Base-by-base conservation (phyloP, 208 protist species). In the Wallacemonas sp. region DNA sequence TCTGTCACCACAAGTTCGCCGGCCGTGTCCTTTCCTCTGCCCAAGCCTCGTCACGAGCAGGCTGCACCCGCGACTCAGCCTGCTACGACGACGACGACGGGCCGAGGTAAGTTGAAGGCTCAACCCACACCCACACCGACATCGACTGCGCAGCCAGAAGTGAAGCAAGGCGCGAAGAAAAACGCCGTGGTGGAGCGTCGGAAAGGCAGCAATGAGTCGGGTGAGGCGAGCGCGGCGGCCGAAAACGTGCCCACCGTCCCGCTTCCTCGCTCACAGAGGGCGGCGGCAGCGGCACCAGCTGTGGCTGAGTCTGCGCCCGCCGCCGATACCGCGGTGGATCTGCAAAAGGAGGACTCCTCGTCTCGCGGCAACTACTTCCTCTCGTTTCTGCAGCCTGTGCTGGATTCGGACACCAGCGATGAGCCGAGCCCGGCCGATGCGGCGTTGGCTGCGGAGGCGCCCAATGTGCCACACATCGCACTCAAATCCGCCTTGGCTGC, bases 11-110 rank as follows among this genome's bases (percentile, higher is more conserved):
- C 41, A 2, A 2, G 46, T 1, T 17, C 31, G 17, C 5, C 58
- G 26, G 15, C 58, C 8, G 38, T 49, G 14, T 61, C 68, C 1
- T 73, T 73, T 49, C 28, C 56, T 0, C 22, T 79, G 22, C 67
- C 68, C 14, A 70, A 73, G 49, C 62, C 49, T 26, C 45, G 67
- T 3, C 55, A 78, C 49, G 67, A 73, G 38, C 72, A 67, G 58
- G 15, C 31, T 0, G 44, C 53, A 2, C 39, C 59, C 8, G 9
- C 6, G 36, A 41, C 6, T 6, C 36, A n/a, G n/a, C n/a, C n/a
- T n/a, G n/a, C n/a, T n/a, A n/a, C n/a, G n/a, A n/a, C n/a, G n/a
- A n/a, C n/a, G n/a, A n/a, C n/a, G n/a, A n/a, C n/a, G n/a, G n/a
- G n/a, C n/a, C n/a, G n/a, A n/a, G n/a, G n/a, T n/a, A n/a, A n/a